These are phyloP conservation scores for Solanum stenotomum DNA, from an alignment of 257 asterid species.

Conservation along the genomic window DNA sequence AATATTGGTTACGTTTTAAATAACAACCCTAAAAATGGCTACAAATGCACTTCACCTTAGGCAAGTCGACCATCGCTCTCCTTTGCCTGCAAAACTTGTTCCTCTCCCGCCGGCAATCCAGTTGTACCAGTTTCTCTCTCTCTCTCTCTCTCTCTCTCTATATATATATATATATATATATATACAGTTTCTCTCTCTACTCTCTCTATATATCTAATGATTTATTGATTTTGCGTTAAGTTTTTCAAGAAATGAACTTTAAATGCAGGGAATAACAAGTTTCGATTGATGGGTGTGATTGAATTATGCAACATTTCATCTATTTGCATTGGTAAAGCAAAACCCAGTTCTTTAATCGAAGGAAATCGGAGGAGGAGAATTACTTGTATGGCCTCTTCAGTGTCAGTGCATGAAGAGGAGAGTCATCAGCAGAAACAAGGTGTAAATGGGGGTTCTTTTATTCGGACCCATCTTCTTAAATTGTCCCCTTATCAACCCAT, in stretches of 20 bases:
- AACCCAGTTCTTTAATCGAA: conserved; percentile 12
- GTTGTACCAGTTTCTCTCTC: background rate
- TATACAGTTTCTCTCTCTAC: background rate
- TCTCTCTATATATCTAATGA: background rate
- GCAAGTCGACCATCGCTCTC: background rate
- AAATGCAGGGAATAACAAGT: background rate
- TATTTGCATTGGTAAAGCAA: conserved; percentile 33
- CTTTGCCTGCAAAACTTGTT: background rate
- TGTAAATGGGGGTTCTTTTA: conserved; percentile 62
- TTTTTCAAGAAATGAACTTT: background rate
- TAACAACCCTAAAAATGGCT: background rate
- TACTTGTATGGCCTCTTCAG: conserved; percentile 36
- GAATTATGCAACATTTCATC: conserved; percentile 46
- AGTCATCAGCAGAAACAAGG: conserved; percentile 13
- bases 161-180: too few relatives aligned
- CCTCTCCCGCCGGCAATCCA: background rate
- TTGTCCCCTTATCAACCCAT: conserved; percentile 85
- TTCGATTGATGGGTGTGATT: conserved; percentile 53
- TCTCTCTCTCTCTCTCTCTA: too few relatives aligned
- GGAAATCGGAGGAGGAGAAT: conserved; percentile 18
- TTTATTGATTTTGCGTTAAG: background rate
- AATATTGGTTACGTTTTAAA: background rate
- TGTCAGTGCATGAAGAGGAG: conserved; percentile 46
- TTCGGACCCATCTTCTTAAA: conserved; percentile 72
- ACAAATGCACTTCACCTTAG: background rate